Conservation (phyloP, 257 asterid genomes). For the Petunia axillaris region DNA sequence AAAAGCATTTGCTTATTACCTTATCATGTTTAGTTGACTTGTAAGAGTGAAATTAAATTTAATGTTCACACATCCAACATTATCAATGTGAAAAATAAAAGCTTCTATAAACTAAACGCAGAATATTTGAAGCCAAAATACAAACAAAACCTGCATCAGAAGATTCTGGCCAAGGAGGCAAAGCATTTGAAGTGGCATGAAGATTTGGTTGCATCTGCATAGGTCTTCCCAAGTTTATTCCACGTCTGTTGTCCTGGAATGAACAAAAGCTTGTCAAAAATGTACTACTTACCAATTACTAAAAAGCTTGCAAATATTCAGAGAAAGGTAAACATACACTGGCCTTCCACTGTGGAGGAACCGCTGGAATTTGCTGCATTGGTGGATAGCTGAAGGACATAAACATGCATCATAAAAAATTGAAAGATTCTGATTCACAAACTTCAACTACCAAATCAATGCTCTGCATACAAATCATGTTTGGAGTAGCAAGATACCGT, state of each 20-base stretch:
- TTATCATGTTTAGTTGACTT: background rate
- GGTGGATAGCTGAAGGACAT: constrained; percentile 39
- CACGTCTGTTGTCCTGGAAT: constrained; percentile 37
- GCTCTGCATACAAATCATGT: background rate
- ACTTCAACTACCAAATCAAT: background rate
- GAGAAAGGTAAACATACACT: constrained; percentile 34
- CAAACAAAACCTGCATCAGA: constrained; percentile 22
- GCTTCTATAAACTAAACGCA: background rate
- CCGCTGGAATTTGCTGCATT: constrained; percentile 19
- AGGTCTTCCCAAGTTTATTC: constrained; percentile 30
- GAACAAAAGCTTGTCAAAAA: constrained; percentile 17
- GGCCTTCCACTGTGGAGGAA: constrained; percentile 24
- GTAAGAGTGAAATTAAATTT: background rate
- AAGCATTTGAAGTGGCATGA: background rate
- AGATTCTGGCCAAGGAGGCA: background rate
- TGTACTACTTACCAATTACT: constrained; percentile 5
- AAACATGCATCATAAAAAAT: constrained; percentile 18
- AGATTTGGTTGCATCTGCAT: constrained; percentile 27
- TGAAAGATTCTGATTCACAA: constrained; percentile 22
- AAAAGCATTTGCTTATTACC: too few species aligned
- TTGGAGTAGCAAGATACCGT: constrained; percentile 10
- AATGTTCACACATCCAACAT: constrained; percentile 6
- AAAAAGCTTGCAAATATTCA: constrained; percentile 6
- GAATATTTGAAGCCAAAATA: background rate
- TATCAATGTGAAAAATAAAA: constrained; percentile 9